Evolutionary conservation across 352 stramenopile species (phyloP).

Genomic region (Nothophytophthora sp.): DNA sequence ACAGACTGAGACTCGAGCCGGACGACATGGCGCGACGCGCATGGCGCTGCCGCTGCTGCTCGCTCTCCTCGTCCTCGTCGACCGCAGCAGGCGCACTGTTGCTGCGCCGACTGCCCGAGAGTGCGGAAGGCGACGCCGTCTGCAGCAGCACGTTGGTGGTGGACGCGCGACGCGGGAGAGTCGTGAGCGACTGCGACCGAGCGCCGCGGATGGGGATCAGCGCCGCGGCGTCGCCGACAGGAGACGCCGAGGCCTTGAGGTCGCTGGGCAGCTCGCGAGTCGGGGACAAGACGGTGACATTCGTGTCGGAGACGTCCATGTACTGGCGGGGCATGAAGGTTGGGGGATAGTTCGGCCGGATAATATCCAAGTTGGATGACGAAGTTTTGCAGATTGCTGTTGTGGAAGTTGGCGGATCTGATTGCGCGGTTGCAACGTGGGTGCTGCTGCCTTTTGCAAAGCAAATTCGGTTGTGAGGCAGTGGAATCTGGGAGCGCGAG

Average conservation of each 20-base stretch:
- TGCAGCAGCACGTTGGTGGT: conserved; percentile 32
- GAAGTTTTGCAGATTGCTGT: conserved; percentile 13
- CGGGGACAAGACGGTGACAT: conserved; percentile 23
- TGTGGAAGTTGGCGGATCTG: no score
- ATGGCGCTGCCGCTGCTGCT: conserved; percentile 24
- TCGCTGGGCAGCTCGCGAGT: conserved; percentile 22
- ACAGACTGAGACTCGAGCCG: conserved; percentile 51
- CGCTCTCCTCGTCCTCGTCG: conserved; percentile 26
- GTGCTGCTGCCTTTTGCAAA: no score
- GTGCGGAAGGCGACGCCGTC: no score
- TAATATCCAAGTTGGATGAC: conserved; percentile 36
- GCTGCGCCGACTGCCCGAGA: no score
- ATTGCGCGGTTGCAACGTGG: no score
- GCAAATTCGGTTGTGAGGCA: no score
- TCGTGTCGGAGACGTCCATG: conserved; percentile 18
- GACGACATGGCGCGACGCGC: conserved; percentile 61
- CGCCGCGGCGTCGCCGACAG: conserved; percentile 11
- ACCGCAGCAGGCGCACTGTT: conserved; percentile 10
- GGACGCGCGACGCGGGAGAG: conserved; percentile 20
- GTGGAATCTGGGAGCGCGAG: no score
- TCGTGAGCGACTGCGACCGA: conserved; percentile 50
- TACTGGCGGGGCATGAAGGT: conserved; percentile 31
- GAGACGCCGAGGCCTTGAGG: conserved; percentile 24
- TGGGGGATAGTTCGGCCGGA: no score
- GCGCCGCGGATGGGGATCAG: conserved; percentile 27